These are phyloP conservation scores for Trypanosoma cruzi DNA, from an alignment of 208 protist species.

Conservation along the genomic window DNA sequence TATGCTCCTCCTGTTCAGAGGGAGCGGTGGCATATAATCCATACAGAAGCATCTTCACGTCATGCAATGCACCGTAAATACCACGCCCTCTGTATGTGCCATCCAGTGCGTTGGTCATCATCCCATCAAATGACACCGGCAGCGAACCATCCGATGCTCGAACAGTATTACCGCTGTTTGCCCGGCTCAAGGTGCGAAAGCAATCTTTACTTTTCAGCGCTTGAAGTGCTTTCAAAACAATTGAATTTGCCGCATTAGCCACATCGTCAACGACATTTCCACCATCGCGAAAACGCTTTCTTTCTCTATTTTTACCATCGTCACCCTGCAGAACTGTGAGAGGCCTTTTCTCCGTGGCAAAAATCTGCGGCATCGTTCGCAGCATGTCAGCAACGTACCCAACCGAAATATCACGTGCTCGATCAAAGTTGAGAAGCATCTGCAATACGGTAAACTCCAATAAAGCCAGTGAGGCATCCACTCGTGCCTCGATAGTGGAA, in stretches of 20 bases:
- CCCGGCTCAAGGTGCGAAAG: constrained; percentile 10
- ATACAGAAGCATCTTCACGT: constrained; percentile 57
- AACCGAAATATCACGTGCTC: not conserved
- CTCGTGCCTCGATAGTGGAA: constrained; percentile 6
- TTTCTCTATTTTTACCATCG: not conserved
- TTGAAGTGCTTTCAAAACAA: constrained; percentile 27
- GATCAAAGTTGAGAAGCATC: constrained; percentile 27
- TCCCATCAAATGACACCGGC: constrained; percentile 27
- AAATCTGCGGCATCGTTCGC: constrained; percentile 16
- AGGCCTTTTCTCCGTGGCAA: constrained; percentile 46
- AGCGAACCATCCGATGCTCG: constrained; percentile 6
- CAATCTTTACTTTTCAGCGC: constrained; percentile 26
- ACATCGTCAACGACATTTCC: not conserved
- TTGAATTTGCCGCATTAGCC: constrained; percentile 22
- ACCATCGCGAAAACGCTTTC: constrained; percentile 5
- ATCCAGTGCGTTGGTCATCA: constrained; percentile 47
- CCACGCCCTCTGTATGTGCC: constrained; percentile 45
- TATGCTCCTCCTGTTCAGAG: constrained; percentile 7
- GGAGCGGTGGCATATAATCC: constrained; percentile 12
- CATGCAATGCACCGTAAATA: constrained; percentile 54
- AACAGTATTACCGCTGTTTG: not conserved
- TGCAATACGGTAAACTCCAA: constrained; percentile 21
- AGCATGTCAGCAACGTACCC: constrained; percentile 36
- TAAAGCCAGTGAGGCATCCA: constrained; percentile 19
- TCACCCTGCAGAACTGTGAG: constrained; percentile 35